Conservation (phyloP, 495 filamentous ascomycete species). For the Melanomma pulvis-pyrius region DNA sequence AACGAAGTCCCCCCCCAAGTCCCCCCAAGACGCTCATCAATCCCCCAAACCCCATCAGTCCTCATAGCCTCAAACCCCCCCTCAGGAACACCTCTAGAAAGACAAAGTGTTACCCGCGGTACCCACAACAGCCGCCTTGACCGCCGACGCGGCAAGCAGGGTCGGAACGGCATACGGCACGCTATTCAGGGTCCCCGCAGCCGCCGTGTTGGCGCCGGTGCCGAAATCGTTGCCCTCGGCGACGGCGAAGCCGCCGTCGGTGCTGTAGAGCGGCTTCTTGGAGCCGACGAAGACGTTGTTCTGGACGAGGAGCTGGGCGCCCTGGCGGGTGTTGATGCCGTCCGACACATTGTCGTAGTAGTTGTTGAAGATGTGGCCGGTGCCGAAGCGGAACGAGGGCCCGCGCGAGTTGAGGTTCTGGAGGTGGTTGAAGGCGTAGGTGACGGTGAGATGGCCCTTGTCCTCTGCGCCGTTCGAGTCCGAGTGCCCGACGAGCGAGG, state of each 20-base stretch:
- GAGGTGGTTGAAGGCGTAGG: conserved; percentile 67
- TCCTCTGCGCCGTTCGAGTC: conserved; percentile 55
- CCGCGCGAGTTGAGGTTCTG: conserved; percentile 62
- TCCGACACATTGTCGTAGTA: conserved; percentile 52
- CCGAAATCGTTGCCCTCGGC: conserved; percentile 61
- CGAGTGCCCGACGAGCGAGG: conserved; percentile 63
- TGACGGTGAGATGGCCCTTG: conserved; percentile 60
- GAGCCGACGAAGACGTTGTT: conserved; percentile 58
- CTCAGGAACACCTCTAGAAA: conserved; percentile 46
- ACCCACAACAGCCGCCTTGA: conserved; percentile 51
- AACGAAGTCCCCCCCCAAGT: not conserved
- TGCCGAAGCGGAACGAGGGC: conserved; percentile 66
- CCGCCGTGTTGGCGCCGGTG: conserved; percentile 51
- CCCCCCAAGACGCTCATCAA: not conserved
- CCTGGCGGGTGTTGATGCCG: conserved; percentile 67
- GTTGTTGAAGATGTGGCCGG: conserved; percentile 58
- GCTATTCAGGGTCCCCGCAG: conserved; percentile 51
- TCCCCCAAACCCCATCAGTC: not conserved
- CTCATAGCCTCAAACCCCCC: not conserved
- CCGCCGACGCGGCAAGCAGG: conserved; percentile 49
- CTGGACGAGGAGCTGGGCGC: conserved; percentile 66
- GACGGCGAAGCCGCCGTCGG: conserved; percentile 59
- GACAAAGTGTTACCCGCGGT: conserved; percentile 60
- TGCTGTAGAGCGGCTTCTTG: conserved; percentile 56
- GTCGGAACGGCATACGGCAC: conserved; percentile 56